Conservation (phyloP, 805 yeast genomes). For the Saturnispora dispora region DNA sequence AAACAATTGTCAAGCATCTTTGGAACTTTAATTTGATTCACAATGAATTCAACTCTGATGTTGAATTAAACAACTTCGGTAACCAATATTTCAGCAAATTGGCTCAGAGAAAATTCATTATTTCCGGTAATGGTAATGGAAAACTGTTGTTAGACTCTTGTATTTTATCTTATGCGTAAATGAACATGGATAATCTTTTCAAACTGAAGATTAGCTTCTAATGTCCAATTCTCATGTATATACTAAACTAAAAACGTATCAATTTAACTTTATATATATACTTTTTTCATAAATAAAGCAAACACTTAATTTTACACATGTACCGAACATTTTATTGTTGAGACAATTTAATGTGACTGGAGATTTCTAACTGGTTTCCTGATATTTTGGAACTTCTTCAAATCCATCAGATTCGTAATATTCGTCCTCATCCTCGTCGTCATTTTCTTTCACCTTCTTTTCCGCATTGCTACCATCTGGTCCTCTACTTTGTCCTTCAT, state of each 20-base stretch:
- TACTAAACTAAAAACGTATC: background rate
- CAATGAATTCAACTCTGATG: slow-evolving; percentile 28
- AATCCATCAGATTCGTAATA: slow-evolving; percentile 30
- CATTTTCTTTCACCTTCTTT: background rate
- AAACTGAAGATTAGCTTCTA: no score
- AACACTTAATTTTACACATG: background rate
- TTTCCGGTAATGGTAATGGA: slow-evolving; percentile 63
- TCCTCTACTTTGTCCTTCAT: background rate
- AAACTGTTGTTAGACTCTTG: slow-evolving; percentile 38
- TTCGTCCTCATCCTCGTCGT: slow-evolving; percentile 7
- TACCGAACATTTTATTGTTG: background rate
- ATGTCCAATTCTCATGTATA: background rate
- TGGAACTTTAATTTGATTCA: slow-evolving; percentile 32
- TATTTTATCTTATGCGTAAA: slow-evolving; percentile 26
- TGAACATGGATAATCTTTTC: background rate
- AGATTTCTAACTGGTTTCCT: slow-evolving; percentile 1
- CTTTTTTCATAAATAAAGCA: background rate
- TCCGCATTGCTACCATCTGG: background rate
- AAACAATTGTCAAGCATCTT: slow-evolving; percentile 33
- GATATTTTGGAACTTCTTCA: slow-evolving; percentile 27
- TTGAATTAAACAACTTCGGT: slow-evolving; percentile 12
- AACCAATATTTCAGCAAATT: slow-evolving; percentile 27
- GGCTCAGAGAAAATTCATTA: slow-evolving; percentile 40
- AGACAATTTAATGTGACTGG: background rate
- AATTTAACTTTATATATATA: background rate